phyloP scores from a whole-genome alignment of 2,329 filamentous ascomycete species.

The Epichloe sp. region DNA sequence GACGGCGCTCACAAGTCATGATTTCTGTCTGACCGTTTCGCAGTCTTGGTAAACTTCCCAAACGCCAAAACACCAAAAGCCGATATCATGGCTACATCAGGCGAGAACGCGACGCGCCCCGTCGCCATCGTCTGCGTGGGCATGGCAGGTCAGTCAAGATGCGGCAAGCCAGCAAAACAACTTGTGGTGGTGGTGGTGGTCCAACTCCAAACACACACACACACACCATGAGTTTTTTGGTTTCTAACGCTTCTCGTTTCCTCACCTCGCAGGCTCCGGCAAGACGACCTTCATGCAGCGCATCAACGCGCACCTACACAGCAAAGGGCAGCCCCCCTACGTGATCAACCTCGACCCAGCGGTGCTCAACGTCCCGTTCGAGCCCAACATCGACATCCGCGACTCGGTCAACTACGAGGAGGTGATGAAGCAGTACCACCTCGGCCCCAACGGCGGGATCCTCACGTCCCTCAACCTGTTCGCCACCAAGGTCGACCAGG shows the following conservation, averaged over 20 bases:
- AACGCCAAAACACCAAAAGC: neutral
- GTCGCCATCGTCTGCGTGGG: slow-evolving; percentile 76
- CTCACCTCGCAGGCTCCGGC: slow-evolving; percentile 56
- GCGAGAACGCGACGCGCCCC: slow-evolving; percentile 14
- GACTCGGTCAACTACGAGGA: slow-evolving; percentile 99
- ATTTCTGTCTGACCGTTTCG: no score
- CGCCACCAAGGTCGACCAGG: slow-evolving; percentile 94
- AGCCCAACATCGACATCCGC: slow-evolving; percentile 96
- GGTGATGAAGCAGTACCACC: slow-evolving; percentile 98
- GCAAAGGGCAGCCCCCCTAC: slow-evolving; percentile 70
- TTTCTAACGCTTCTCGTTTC: neutral
- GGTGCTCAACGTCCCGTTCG: slow-evolving; percentile 84
- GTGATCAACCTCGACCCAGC: slow-evolving; percentile 96
- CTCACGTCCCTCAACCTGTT: slow-evolving; percentile 92
- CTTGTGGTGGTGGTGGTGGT: no score
- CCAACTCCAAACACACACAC: no score
- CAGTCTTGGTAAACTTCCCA: neutral
- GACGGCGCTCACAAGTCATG: no score
- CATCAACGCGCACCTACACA: slow-evolving; percentile 86
- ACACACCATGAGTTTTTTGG: no score
- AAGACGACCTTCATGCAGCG: slow-evolving; percentile 99
- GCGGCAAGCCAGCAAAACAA: neutral
- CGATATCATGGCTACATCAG: slow-evolving; percentile 20
- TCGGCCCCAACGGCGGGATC: slow-evolving; percentile 94
- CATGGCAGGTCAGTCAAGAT: slow-evolving; percentile 60